Base-by-base conservation (phyloP, 345 rosid species). In the Citrus maxima region DNA sequence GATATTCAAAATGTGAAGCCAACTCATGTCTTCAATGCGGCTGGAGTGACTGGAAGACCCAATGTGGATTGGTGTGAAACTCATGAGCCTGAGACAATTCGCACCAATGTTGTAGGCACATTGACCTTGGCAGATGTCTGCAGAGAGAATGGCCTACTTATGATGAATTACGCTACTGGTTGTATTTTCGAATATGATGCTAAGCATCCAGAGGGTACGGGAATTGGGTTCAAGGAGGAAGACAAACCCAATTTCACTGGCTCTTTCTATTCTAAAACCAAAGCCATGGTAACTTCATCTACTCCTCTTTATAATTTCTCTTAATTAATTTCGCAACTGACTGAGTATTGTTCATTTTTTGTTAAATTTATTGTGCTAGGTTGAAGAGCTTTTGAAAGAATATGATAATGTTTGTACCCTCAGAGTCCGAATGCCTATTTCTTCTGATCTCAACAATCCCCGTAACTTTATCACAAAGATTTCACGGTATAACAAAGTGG, bases 31-130 rank as follows among this genome's bases (percentile, higher is more conserved):
- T 89, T 93, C 80, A 93, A 91, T 69, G 89, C 95, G 16, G 97
- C 93, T 55, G 97, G 95, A 35, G 89, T 93, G 54, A 93, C 95
- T 4, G 93, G 93, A 49, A 89, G 93, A 76, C 97, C 95, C 19
- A 93, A 93, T 72, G 93, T 91, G 40, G 97, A 93, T 80, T 91
- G 95, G 95, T 93, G 95, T 69, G 97, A 93, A 76, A 79, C 92
- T 70, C 92, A 93, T 79, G 89, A 86, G 82, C 70, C 91, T 0
- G 93, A 91, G 80, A 93, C 97, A 18, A 89, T 91, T 74, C 88
- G 93, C 59, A 82, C 95, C 76, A 93, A 93, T 28, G 97, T 93
- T 28, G 83, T 88, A 62, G 97, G 95, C 10, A 88, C 95, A n/a
- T 79, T 91, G 77, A 91, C 95, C 24, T 84, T 93, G 74, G 97